Evolutionary conservation across 768 basidiomycete species (phyloP).

Genomic region (Suillus paluster): DNA sequence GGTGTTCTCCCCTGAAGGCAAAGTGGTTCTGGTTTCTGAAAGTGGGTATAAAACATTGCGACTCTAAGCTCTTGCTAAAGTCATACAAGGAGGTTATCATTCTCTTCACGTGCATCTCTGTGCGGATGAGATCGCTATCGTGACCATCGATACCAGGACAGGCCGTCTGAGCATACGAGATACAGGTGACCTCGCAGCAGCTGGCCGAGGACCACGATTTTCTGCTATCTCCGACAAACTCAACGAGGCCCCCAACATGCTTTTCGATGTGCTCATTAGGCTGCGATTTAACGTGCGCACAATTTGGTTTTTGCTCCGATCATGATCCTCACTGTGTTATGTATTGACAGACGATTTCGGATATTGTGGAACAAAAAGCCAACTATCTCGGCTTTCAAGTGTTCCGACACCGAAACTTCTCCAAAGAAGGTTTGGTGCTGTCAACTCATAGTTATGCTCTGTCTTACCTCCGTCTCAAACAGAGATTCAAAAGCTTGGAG

Average conservation of each 20-base stretch:
- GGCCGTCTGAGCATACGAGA: slow-evolving; percentile 81
- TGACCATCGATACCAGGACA: slow-evolving; percentile 80
- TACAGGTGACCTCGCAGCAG: slow-evolving; percentile 78
- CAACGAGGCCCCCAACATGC: slow-evolving; percentile 67
- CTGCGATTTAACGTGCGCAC: slow-evolving; percentile 66
- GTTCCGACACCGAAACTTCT: slow-evolving; percentile 70
- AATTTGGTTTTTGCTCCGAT: background rate
- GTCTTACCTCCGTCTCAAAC: slow-evolving; percentile 8
- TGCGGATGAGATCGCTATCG: slow-evolving; percentile 73
- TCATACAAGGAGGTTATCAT: slow-evolving; percentile 50
- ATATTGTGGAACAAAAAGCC: slow-evolving; percentile 85
- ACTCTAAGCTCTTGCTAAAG: slow-evolving; percentile 6
- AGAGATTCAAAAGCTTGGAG: slow-evolving; percentile 78
- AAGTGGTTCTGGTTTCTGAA: slow-evolving; percentile 58
- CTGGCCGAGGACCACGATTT: slow-evolving; percentile 73
- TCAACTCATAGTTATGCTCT: background rate
- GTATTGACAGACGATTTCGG: slow-evolving; percentile 74
- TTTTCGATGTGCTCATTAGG: slow-evolving; percentile 60
- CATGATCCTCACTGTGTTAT: background rate
- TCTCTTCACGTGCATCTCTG: slow-evolving; percentile 74
- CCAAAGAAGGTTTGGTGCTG: slow-evolving; percentile 55
- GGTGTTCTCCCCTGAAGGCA: slow-evolving; percentile 66
- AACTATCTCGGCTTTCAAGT: slow-evolving; percentile 81
- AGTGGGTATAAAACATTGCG: slow-evolving; percentile 42
- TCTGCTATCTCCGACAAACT: slow-evolving; percentile 58